Base-by-base conservation (phyloP, 1,284 basidiomycete species). In the Jaminaea rosea region DNA sequence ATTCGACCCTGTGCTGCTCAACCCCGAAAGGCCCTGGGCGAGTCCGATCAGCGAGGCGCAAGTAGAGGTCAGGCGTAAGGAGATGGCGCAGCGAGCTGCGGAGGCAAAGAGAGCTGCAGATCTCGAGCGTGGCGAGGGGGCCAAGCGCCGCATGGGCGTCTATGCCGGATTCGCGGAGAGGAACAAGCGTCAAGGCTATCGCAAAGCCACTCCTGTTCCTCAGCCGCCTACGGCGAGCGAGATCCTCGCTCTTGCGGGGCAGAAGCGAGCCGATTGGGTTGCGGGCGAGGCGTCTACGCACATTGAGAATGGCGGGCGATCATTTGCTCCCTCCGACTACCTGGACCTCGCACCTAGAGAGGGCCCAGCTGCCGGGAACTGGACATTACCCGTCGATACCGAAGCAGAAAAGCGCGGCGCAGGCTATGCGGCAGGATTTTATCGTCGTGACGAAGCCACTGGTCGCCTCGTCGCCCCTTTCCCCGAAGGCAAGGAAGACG, bases 261-360 rank as follows among this genome's bases (percentile, higher is more conserved):
- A 17, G 48, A 55, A 28, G 56, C 60, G 15, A 11, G 56, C 59
- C 7, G 50, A 54, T 17, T 71, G 69, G 63, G 61, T 59, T 11
- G 49, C 46, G 9, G 54, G 53, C 39, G 44, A 42, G 2, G 56
- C 56, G 24, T 56, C 15, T 62, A 67, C 49, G 47, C 59, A 23
- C 44, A 54, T 23, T 52, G n/a, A n/a, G n/a, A n/a, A 66, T 23
- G 68, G 66, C 26, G 68, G 68, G 13, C 55, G 60, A n/a, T 46
- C 63, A 4, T 73, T 73, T 58, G 53, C 66, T 17, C 60, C 62
- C 32, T 50, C 49, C 9, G 71, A 73, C 52, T 73, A 73, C 47
- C 62, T 73, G 36, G 60, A 67, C 45, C 31, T 72, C 9, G 58
- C 69, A 6, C 71, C 71, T 7, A 59, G 44, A 23, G 51, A 59